Evolutionary conservation across 305 asterid genomes (phyloP), one percentile per base, ranked within the genome.

Genomic region (Rubia occidens): DNA sequence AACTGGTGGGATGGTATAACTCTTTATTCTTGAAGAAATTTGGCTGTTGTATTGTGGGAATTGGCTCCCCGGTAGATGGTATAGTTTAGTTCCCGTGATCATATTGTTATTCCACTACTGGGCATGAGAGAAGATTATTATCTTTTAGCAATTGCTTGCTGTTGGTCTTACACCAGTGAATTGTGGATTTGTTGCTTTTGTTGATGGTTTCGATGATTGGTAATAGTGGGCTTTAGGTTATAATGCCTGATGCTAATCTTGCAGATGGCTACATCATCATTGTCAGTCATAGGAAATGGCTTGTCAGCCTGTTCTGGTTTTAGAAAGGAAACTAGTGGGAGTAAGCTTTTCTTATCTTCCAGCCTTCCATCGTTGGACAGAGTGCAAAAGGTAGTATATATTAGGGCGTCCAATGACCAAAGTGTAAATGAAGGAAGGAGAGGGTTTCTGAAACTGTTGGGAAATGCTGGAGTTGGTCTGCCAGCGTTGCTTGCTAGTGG

Each of bases 221-320:
- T 44, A 44, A 18, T 18, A 43, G 14, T 17, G 37, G 58, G 47
- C 26, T 21, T 39, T n/a, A 44, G 32, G 11, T 69, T 69, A 17
- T 53, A 40, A 63, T 55, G 0, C 49, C n/a, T 15, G n/a, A n/a
- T 55, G 14, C 14, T 68, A 10, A 60, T 70, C 66, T n/a, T 73
- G 45, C 60, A 78, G 75, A 92, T 92, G 98, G 95, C 96, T 29
- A 83, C 88, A 74, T 86, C 91, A 61, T 83, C 89, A 6, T 91
- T 90, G 56, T 89, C 88, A 62, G 78, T 92, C 66, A 77, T 90
- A 29, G 96, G 98, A 75, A 86, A 82, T 75, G 82, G 87, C 42
- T 72, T 85, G 68, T 78, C 83, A 17, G 71, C 86, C 24, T 75
- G 67, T 65, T 72, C 85, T 40, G 75, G 81, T 77, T 62, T 85